Conservation (phyloP, 495 filamentous ascomycete genomes). For the Aspergillus nanangensis region DNA sequence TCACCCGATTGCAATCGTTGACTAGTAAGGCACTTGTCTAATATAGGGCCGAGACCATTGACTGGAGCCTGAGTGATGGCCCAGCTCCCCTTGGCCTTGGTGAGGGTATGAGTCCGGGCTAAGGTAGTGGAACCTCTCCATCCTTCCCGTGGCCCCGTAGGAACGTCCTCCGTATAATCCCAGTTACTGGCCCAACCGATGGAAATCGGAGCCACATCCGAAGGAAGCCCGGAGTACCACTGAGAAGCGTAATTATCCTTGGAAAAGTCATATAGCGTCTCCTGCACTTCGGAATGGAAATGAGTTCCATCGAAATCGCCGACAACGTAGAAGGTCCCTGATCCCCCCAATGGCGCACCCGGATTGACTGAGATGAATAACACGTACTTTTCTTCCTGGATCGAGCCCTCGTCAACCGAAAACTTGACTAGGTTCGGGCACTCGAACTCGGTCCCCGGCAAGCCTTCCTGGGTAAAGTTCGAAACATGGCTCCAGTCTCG, state of each 20-base stretch:
- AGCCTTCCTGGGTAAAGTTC: slow-evolving; percentile 40
- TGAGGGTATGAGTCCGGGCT: slow-evolving; percentile 35
- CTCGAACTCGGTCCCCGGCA: slow-evolving; percentile 47
- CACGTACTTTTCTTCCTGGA: slow-evolving; percentile 31
- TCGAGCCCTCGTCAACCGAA: slow-evolving; percentile 15
- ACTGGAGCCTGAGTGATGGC: slow-evolving; percentile 33
- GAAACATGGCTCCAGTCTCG: slow-evolving; percentile 46
- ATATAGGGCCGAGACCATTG: slow-evolving; percentile 18
- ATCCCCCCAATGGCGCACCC: slow-evolving; percentile 48
- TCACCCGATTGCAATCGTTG: slow-evolving; percentile 11
- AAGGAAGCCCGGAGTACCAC: slow-evolving; percentile 42
- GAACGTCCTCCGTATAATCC: slow-evolving; percentile 46
- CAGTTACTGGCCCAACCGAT: slow-evolving; percentile 54
- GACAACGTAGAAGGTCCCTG: slow-evolving; percentile 34
- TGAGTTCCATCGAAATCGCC: slow-evolving; percentile 45
- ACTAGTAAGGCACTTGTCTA: slow-evolving; percentile 23
- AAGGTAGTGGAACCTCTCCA: slow-evolving; percentile 44
- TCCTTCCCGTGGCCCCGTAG: slow-evolving; percentile 41
- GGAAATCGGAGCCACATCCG: slow-evolving; percentile 31
- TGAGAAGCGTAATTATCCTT: slow-evolving; percentile 54
- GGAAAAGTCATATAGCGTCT: slow-evolving; percentile 34
- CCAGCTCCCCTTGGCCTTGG: slow-evolving; percentile 36
- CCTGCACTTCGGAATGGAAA: slow-evolving; percentile 4
- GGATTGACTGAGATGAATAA: slow-evolving; percentile 48
- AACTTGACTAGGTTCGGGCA: slow-evolving; percentile 41